Evolutionary conservation across 2,329 filamentous ascomycete genomes (phyloP).

Genomic region (Fusarium sp.): DNA sequence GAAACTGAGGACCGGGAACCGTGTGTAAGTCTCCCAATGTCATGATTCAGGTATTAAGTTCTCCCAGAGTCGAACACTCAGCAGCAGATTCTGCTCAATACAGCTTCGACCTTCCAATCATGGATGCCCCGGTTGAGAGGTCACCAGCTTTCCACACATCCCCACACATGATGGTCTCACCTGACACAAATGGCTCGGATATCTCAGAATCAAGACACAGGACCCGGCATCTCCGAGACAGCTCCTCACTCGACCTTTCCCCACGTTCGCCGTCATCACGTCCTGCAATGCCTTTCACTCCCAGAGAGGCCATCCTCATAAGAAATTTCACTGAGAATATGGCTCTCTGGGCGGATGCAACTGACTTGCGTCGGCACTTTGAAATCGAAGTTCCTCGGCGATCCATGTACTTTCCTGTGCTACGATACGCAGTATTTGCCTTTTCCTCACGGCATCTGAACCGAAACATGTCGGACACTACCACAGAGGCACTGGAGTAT

Average conservation of each 20-base stretch:
- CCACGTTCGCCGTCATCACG: neutral
- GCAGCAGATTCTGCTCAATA: neutral
- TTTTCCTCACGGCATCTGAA: constrained; percentile 16
- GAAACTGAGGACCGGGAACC: neutral
- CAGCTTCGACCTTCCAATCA: neutral
- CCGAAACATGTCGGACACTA: neutral
- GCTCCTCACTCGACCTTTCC: neutral
- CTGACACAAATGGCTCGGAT: neutral
- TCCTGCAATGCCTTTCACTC: neutral
- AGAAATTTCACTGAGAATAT: neutral
- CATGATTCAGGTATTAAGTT: neutral
- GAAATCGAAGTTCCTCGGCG: constrained; percentile 31
- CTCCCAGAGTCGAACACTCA: neutral
- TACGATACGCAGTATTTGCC: constrained; percentile 30
- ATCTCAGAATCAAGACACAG: neutral
- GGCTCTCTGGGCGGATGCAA: constrained; percentile 15
- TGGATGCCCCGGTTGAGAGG: neutral
- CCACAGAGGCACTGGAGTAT: neutral
- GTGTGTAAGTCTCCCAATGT: neutral
- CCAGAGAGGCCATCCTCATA: neutral
- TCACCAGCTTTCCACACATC: neutral
- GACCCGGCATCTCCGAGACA: neutral
- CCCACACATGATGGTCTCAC: neutral
- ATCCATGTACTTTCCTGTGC: constrained; percentile 23
- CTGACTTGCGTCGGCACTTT: constrained; percentile 29